phyloP scores from a whole-genome alignment of 2,329 filamentous ascomycete genomes.

The Zasmidium cellare region DNA sequence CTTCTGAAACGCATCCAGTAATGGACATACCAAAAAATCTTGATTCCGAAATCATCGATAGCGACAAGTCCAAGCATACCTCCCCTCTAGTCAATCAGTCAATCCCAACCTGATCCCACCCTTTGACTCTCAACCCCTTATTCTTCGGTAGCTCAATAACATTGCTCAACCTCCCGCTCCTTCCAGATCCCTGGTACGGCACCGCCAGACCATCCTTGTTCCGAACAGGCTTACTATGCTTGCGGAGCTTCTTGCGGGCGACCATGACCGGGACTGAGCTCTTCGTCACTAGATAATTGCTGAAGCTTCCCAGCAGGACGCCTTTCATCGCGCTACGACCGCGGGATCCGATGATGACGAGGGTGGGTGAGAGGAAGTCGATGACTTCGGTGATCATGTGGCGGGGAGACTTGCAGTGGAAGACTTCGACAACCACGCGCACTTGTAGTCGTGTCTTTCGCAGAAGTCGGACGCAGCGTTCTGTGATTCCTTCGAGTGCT shows the following conservation, averaged over 20 bases:
- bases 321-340: slow-evolving; percentile 91
- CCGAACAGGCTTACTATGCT: slow-evolving; percentile 62
- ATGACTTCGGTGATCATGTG: slow-evolving; percentile 97
- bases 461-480: slow-evolving; percentile 79
- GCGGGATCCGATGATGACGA: slow-evolving; percentile 89
- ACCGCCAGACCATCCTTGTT: slow-evolving; percentile 34
- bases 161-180: slow-evolving; percentile 33
- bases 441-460: slow-evolving; percentile 92
- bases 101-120: slow-evolving; percentile 38
- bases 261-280: slow-evolving; percentile 98
- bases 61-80: not conserved
- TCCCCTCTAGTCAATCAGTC: slow-evolving; percentile 29
- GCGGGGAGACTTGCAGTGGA: slow-evolving; percentile 97
- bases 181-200: slow-evolving; percentile 32
- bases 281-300: slow-evolving; percentile 95
- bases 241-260: slow-evolving; percentile 82
- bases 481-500: slow-evolving; percentile 80
- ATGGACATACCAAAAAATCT: too few relatives aligned
- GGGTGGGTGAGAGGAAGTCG: slow-evolving; percentile 83
- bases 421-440: slow-evolving; percentile 88
- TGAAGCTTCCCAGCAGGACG: slow-evolving; percentile 92
- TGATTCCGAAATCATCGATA: too few relatives aligned
- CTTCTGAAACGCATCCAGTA: too few relatives aligned
- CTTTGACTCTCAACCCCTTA: slow-evolving; percentile 32
- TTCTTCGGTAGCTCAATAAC: slow-evolving; percentile 35